Evolutionary conservation across 768 basidiomycete species (phyloP).

Genomic region (Neoboletus brunneissimus): DNA sequence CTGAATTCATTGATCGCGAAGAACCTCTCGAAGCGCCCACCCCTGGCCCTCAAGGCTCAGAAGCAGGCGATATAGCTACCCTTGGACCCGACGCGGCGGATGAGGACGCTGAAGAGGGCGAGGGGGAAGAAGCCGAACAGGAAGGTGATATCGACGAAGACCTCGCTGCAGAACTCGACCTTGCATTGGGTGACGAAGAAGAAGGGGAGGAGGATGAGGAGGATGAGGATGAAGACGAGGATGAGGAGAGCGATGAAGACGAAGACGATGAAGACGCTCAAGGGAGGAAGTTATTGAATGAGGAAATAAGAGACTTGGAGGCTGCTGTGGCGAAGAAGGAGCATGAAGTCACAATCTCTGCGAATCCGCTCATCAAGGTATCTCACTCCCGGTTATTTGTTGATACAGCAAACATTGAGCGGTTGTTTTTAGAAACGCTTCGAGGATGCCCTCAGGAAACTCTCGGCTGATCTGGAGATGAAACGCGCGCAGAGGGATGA

Average conservation of each 20-base stretch:
- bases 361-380: constrained; percentile 86
- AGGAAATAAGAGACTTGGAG: constrained; percentile 87
- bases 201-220: constrained; percentile 65
- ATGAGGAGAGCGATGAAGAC: constrained; percentile 57
- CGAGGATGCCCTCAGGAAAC: constrained; percentile 87
- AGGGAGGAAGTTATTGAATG: constrained; percentile 75
- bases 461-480: constrained; percentile 82
- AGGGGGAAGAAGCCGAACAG: constrained; percentile 56
- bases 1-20: constrained; percentile 77
- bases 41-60: constrained; percentile 65
- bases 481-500: constrained; percentile 79
- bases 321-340: constrained; percentile 84
- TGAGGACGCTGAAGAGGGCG: constrained; percentile 57
- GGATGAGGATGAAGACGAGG: constrained; percentile 71
- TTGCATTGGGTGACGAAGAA: constrained; percentile 69
- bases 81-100: constrained; percentile 52
- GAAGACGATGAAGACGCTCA: constrained; percentile 82
- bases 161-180: constrained; percentile 81
- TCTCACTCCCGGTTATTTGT: neutral
- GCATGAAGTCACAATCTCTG: constrained; percentile 75
- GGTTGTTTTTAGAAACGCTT: constrained; percentile 69
- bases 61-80: constrained; percentile 60
- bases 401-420: neutral
- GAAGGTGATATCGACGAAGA: constrained; percentile 88
- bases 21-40: constrained; percentile 60